These are phyloP conservation scores for Starmerella etchellsii DNA, from an alignment of 805 yeast species.

Conservation along the genomic window DNA sequence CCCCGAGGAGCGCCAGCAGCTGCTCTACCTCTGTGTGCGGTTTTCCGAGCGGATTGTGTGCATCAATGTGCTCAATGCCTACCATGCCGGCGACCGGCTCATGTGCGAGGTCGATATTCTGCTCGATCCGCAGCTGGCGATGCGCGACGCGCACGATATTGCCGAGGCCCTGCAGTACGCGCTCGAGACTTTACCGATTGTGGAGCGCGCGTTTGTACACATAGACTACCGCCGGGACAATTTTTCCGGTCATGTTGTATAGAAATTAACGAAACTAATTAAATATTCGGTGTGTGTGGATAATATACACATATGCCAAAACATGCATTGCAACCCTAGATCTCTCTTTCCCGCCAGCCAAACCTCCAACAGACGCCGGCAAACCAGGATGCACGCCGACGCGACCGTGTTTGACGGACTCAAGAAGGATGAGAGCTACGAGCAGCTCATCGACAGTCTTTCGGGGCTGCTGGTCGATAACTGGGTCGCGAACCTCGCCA, in stretches of 20 bases:
- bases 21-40: conserved; percentile 52
- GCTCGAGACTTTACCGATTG: conserved; percentile 60
- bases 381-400: conserved; percentile 53
- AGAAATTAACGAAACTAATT: not conserved
- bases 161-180: conserved; percentile 76
- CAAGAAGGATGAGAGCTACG: conserved; percentile 39
- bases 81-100: conserved; percentile 66
- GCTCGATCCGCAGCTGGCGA: conserved; percentile 36
- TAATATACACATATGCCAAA: not conserved
- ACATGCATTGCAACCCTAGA: too few relatives aligned
- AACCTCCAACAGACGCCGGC: too few relatives aligned
- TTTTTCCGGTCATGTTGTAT: conserved; percentile 28
- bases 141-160: conserved; percentile 64
- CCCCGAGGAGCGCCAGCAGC: conserved; percentile 47
- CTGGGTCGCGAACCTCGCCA: conserved; percentile 85
- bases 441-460: conserved; percentile 46
- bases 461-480: conserved; percentile 52
- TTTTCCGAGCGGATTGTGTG: conserved; percentile 55
- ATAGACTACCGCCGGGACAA: conserved; percentile 39
- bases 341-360: too few relatives aligned
- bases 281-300: not conserved
- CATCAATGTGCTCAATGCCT: conserved; percentile 54
- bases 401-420: conserved; percentile 39
- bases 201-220: conserved; percentile 73
- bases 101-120: conserved; percentile 68